Evolutionary conservation across 2,329 filamentous ascomycete species (phyloP).

Genomic region (Phaeosphaeria sp.): DNA sequence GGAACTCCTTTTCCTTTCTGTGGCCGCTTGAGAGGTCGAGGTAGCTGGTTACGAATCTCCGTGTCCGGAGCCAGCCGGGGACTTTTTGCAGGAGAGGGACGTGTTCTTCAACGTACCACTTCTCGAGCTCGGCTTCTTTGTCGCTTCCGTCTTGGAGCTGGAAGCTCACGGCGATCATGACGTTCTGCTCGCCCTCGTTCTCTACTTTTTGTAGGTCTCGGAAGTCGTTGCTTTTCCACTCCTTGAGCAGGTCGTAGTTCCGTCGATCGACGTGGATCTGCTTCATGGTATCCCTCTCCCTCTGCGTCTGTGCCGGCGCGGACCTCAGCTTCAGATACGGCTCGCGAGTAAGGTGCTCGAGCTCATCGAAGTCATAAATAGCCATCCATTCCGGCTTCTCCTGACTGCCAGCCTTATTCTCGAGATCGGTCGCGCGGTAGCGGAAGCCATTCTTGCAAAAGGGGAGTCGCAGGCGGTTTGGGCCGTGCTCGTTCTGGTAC

Average conservation of each 20-base stretch:
- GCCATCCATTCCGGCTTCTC: conserved; percentile 75
- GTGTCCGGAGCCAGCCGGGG: conserved; percentile 78
- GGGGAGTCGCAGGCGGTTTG: conserved; percentile 76
- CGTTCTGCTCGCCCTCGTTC: conserved; percentile 60
- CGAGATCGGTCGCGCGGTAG: conserved; percentile 72
- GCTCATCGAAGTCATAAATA: conserved; percentile 80
- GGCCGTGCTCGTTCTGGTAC: conserved; percentile 93
- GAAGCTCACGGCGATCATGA: conserved; percentile 69
- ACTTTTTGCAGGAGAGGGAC: conserved; percentile 73
- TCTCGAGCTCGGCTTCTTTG: conserved; percentile 62
- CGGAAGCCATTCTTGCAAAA: conserved; percentile 80
- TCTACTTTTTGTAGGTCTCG: conserved; percentile 65
- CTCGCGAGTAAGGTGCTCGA: conserved; percentile 72
- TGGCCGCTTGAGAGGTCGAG: conserved; percentile 54
- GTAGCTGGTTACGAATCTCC: conserved; percentile 71
- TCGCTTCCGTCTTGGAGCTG: conserved; percentile 61
- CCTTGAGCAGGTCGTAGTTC: conserved; percentile 71
- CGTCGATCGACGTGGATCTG: conserved; percentile 72
- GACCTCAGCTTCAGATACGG: conserved; percentile 72
- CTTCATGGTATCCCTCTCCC: conserved; percentile 68
- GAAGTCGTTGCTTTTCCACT: conserved; percentile 64
- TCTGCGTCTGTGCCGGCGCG: conserved; percentile 61
- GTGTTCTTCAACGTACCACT: conserved; percentile 81
- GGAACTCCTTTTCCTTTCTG: conserved; percentile 57
- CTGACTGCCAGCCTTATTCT: conserved; percentile 32